Evolutionary conservation across 257 asterid genomes (phyloP).

Genomic region (Hygrophila difformis): DNA sequence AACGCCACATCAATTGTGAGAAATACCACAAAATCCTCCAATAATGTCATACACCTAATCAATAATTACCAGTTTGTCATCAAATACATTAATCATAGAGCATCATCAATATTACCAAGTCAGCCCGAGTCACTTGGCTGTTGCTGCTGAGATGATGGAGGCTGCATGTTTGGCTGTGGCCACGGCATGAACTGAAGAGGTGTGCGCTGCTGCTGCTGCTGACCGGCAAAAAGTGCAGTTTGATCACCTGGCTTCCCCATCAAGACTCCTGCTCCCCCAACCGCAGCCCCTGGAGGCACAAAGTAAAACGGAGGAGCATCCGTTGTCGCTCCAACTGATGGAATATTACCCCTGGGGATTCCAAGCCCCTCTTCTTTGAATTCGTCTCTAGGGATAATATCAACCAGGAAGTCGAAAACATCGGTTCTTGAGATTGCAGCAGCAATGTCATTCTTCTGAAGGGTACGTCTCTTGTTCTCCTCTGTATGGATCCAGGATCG

Average conservation of each 20-base stretch:
- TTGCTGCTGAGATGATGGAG: constrained; percentile 20
- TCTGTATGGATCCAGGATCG: constrained; percentile 62
- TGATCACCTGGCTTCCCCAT: constrained; percentile 38
- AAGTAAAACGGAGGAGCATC: constrained; percentile 40
- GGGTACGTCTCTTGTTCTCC: constrained; percentile 61
- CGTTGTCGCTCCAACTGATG: constrained; percentile 36
- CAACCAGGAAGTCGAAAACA: constrained; percentile 58
- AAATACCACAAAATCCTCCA: too few relatives aligned
- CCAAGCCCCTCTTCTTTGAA: constrained; percentile 55
- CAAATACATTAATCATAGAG: too few relatives aligned
- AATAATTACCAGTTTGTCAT: too few relatives aligned
- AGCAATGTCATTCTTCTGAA: constrained; percentile 62
- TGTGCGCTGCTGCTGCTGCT: constrained; percentile 25
- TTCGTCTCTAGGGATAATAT: constrained; percentile 59
- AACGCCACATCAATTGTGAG: too few relatives aligned
- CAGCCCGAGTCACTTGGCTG: constrained; percentile 22
- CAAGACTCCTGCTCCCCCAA: constrained; percentile 30
- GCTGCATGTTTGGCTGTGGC: constrained; percentile 31
- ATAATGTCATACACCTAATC: too few relatives aligned
- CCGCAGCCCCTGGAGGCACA: constrained; percentile 29
- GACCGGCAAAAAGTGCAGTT: constrained; percentile 24
- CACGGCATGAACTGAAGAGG: constrained; percentile 35
- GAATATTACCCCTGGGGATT: constrained; percentile 26
- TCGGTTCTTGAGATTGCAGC: constrained; percentile 64
- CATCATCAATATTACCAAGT: too few relatives aligned